Conservation (phyloP, 345 rosid species). For the Cardamine chenopodiifolia region DNA sequence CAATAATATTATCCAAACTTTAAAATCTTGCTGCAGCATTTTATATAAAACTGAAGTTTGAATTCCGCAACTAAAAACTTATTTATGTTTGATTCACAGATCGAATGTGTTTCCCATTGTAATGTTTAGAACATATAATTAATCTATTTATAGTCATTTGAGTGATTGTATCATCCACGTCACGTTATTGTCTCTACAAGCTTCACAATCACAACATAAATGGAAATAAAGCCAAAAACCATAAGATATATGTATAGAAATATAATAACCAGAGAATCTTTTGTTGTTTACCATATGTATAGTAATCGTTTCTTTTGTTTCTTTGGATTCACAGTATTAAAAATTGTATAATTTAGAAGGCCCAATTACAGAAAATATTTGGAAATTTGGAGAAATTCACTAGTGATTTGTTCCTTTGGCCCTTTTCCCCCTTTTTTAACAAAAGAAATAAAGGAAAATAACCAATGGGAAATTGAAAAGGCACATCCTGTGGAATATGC, state of each 20-base stretch:
- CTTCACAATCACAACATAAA: constrained; percentile 9
- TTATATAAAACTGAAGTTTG: background rate
- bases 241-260: background rate
- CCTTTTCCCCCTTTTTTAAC: background rate
- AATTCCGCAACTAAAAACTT: background rate
- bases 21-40: background rate
- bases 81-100: background rate
- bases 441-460: background rate
- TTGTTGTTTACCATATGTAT: background rate
- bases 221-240: background rate
- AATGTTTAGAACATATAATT: background rate
- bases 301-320: background rate
- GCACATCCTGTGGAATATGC: constrained; percentile 73
- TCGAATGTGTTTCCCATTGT: constrained; percentile 19
- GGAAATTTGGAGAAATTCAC: constrained; percentile 5
- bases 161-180: constrained; percentile 22
- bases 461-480: constrained; percentile 33
- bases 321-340: background rate
- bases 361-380: constrained; percentile 4
- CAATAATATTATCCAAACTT: no score
- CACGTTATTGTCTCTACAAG: constrained; percentile 21
- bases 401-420: background rate
- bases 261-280: background rate
- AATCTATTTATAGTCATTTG: background rate
- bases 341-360: background rate